phyloP scores from a whole-genome alignment of 2,329 filamentous ascomycete species.

The Cladosporium velox region DNA sequence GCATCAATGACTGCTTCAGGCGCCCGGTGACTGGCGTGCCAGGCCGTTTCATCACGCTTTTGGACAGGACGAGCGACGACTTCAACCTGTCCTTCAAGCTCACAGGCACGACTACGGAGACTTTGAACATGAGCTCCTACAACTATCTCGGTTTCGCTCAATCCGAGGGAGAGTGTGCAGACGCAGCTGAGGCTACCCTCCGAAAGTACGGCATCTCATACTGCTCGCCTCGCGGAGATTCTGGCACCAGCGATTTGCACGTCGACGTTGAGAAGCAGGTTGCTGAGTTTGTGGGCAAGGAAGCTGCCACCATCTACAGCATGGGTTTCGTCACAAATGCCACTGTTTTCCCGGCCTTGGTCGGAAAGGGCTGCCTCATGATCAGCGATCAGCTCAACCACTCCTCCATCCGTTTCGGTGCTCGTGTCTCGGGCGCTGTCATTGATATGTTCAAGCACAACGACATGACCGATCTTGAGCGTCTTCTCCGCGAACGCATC shows the following conservation, averaged over 20 bases:
- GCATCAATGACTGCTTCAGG: constrained; percentile 96
- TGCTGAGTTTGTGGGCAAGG: constrained; percentile 90
- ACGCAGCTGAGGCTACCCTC: constrained; percentile 83
- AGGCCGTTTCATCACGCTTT: constrained; percentile 86
- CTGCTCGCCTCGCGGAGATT: constrained; percentile 78
- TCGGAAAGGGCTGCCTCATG: constrained; percentile 89
- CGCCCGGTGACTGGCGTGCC: constrained; percentile 91
- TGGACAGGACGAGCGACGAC: constrained; percentile 88
- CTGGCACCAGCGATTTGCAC: constrained; percentile 83
- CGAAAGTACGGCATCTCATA: constrained; percentile 82
- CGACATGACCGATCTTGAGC: constrained; percentile 85
- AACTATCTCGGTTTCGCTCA: constrained; percentile 99
- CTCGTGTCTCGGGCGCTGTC: constrained; percentile 89
- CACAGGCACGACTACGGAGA: constrained; percentile 89
- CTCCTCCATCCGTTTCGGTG: constrained; percentile 93
- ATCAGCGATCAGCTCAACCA: constrained; percentile 98
- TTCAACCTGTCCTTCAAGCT: constrained; percentile 89
- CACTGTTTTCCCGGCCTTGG: constrained; percentile 85
- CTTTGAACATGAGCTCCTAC: constrained; percentile 98
- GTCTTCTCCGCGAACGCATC: constrained; percentile 84
- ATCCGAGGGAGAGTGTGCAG: constrained; percentile 93
- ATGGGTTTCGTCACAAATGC: constrained; percentile 99
- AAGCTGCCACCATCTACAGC: constrained; percentile 92
- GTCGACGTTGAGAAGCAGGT: constrained; percentile 87
- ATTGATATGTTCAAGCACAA: constrained; percentile 98